phyloP scores from a whole-genome alignment of 345 rosid species.

The Luvunga scandens region DNA sequence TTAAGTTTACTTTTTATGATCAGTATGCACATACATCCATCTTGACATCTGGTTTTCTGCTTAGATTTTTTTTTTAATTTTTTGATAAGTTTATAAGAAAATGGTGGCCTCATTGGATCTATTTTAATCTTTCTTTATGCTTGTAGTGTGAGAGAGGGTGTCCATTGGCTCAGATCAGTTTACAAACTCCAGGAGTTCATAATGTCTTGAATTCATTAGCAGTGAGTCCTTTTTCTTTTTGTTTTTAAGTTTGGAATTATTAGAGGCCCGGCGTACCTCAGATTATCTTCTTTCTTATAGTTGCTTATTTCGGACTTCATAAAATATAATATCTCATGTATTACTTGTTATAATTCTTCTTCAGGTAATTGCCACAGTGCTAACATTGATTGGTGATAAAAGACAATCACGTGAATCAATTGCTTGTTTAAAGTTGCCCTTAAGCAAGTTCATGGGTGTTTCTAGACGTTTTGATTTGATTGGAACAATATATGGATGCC shows the following conservation, averaged over 20 bases:
- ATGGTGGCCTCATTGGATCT: neutral
- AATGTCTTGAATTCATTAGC: conserved; percentile 36
- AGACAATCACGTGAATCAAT: conserved; percentile 15
- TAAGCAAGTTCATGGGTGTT: conserved; percentile 26
- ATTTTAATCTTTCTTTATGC: neutral
- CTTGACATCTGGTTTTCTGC: neutral
- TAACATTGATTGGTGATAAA: conserved; percentile 17
- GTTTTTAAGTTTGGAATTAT: neutral
- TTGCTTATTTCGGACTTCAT: neutral
- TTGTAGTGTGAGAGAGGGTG: conserved; percentile 28
- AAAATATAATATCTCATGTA: neutral
- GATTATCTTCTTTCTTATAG: neutral
- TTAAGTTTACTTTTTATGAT: neutral
- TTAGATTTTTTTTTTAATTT: neutral
- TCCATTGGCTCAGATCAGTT: conserved; percentile 28
- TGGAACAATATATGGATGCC: conserved; percentile 27
- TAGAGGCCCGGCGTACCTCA: no score
- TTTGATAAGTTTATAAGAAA: neutral
- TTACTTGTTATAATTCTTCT: neutral
- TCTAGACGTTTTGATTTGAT: conserved; percentile 32
- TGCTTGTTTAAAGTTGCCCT: conserved; percentile 12
- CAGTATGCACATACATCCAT: no score
- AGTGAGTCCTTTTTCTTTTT: conserved; percentile 13
- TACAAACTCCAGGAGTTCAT: conserved; percentile 33
- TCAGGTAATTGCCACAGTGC: conserved; percentile 32